phyloP scores from a whole-genome alignment of 2,329 filamentous ascomycete species.

The Trichoderma breve region DNA sequence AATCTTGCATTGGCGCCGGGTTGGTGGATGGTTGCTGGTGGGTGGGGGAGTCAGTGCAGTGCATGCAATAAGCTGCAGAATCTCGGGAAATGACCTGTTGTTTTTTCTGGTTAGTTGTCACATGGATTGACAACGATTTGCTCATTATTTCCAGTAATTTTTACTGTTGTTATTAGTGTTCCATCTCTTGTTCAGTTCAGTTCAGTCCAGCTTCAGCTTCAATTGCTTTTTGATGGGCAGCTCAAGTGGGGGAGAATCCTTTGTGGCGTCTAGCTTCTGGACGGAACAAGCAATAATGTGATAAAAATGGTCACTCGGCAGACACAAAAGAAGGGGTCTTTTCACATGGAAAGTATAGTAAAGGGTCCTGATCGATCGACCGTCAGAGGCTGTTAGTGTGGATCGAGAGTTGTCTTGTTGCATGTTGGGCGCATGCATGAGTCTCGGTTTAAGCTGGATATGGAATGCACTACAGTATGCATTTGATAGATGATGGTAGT shows the following conservation, averaged over 20 bases:
- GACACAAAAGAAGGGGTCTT: not conserved
- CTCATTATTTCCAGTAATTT: not conserved
- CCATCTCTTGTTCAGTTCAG: not conserved
- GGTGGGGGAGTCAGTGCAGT: not conserved
- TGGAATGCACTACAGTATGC: not conserved
- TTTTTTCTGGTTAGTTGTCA: not conserved
- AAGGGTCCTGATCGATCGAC: not conserved
- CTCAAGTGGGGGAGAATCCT: not conserved
- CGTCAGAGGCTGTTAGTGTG: not conserved
- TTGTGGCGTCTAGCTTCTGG: constrained; percentile 2
- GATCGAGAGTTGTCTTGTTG: not conserved
- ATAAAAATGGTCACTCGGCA: not conserved
- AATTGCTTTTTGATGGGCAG: not conserved
- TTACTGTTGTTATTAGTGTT: not conserved
- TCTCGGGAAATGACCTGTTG: not conserved
- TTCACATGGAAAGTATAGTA: not conserved
- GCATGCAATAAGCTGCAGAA: not conserved
- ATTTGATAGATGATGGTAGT: not conserved
- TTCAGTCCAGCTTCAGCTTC: not conserved
- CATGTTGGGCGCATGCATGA: not conserved
- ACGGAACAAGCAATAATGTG: not conserved
- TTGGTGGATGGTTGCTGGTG: not conserved
- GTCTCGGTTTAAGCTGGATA: not conserved
- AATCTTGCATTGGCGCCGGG: not conserved
- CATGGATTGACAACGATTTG: not conserved